Evolutionary conservation across 768 basidiomycete species (phyloP).

Genomic region (Suillus luteus): DNA sequence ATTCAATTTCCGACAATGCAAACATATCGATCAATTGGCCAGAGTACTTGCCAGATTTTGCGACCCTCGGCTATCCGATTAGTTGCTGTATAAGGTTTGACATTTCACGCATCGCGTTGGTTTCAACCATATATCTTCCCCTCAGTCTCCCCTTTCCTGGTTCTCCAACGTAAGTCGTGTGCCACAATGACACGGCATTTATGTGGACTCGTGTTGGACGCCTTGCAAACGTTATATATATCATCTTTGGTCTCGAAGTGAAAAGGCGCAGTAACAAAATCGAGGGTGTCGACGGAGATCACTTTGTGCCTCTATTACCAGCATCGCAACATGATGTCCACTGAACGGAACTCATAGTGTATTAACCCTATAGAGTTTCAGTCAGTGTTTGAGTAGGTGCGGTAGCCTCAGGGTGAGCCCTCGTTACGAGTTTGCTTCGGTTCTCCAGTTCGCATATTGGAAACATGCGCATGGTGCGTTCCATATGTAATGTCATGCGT

Average conservation of each 20-base stretch:
- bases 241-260: neutral
- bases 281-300: slow-evolving; percentile 1
- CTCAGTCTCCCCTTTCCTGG: neutral
- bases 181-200: neutral
- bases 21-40: neutral
- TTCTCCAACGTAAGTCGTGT: neutral
- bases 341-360: neutral
- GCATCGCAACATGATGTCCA: neutral
- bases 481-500: neutral
- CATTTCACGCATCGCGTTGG: neutral
- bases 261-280: neutral
- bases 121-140: neutral
- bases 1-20: neutral
- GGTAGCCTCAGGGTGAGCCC: neutral
- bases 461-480: neutral
- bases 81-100: neutral
- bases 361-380: neutral
- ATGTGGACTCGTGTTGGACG: neutral
- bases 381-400: neutral
- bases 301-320: neutral
- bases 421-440: neutral
- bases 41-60: neutral
- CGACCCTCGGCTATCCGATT: neutral
- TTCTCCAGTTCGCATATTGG: neutral
- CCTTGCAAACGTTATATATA: neutral